Evolutionary conservation across 208 protist species (phyloP), one percentile per base, ranked within the genome.

Genomic region (Acanthamoeba castellanii): DNA sequence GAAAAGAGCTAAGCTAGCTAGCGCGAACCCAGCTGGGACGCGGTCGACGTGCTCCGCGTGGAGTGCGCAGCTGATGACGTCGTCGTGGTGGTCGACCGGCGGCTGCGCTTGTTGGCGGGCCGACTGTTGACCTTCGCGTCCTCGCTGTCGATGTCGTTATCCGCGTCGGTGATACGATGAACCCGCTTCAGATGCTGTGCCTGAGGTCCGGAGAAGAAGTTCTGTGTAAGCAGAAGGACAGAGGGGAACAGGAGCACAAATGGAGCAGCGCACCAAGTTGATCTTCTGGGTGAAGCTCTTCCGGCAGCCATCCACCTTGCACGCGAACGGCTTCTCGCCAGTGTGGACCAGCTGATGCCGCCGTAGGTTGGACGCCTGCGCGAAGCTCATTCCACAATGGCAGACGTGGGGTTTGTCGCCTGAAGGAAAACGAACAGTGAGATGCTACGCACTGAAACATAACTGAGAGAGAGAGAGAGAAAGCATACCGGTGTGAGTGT

Each of bases 271-370:
- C 32, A 88, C 81, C 81, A 92, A 18, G 61, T 92, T 92, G 16
- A 74, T 74, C 64, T 92, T 92, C 59, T 92, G 87, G 2, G 87
- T 57, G 47, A 92, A 92, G 64, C 61, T 76, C 64, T 92, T 92
- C 32, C 34, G 55, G 64, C 87, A 92, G 18, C 59, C 87, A 25
- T 20, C 13, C 1, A 92, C 55, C 7, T 8, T 30, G 87, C 87
- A 92, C 32, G 27, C 87, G 27, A 76, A 92, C 22, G 87, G 87
- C 42, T 74, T 92, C 22, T 92, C 87, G 42, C 87, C 87, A 14
- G 87, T 92, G 64, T 92, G 87, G 25, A 92, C 64, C 7, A 68
- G 52, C 25, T 92, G 87, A 52, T 92, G 87, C 61, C 87, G 55
- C 32, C 87, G 87, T 20, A 92, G 20, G 37, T 92, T 92, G 61